These are phyloP conservation scores for Kurtzmaniella cleridarum DNA, from an alignment of 805 yeast genomes.

Conservation along the genomic window DNA sequence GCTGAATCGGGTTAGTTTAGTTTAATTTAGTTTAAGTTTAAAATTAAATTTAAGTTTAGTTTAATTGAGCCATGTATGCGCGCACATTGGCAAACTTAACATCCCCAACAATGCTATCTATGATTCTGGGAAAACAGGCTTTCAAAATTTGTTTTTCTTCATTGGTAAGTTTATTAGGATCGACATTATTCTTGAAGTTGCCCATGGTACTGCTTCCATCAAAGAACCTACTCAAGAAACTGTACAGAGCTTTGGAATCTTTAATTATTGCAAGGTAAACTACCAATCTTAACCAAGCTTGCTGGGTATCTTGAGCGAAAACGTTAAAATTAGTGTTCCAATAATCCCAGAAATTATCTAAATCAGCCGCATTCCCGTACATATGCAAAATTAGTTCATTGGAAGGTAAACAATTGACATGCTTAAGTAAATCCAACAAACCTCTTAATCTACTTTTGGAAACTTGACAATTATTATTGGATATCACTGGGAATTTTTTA, in stretches of 20 bases:
- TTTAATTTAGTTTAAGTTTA: background rate
- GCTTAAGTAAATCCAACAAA: constrained; percentile 19
- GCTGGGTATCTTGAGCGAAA: constrained; percentile 2
- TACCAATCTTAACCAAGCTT: constrained; percentile 28
- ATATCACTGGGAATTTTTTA: background rate
- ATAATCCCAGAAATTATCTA: constrained; percentile 34
- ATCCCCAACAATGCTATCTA: too few relatives aligned
- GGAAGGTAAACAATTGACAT: constrained; percentile 11
- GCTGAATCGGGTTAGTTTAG: too few relatives aligned
- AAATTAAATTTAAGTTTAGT: constrained; percentile 4
- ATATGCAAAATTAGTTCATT: constrained; percentile 30
- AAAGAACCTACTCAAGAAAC: constrained; percentile 5
- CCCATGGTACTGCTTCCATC: background rate
- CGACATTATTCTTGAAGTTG: too few relatives aligned
- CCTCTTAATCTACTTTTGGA: constrained; percentile 28
- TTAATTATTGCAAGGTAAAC: constrained; percentile 21
- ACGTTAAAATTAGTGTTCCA: constrained; percentile 23
- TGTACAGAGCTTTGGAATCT: constrained; percentile 15
- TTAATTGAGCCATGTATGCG: constrained; percentile 1
- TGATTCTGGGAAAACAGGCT: background rate
- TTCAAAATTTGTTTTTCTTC: too few relatives aligned
- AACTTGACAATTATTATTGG: constrained; percentile 5
- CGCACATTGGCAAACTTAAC: background rate
- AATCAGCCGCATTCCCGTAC: constrained; percentile 34
- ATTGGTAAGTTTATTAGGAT: too few relatives aligned